phyloP scores from a whole-genome alignment of 495 filamentous ascomycete genomes.

The Schizothecium vesticola region DNA sequence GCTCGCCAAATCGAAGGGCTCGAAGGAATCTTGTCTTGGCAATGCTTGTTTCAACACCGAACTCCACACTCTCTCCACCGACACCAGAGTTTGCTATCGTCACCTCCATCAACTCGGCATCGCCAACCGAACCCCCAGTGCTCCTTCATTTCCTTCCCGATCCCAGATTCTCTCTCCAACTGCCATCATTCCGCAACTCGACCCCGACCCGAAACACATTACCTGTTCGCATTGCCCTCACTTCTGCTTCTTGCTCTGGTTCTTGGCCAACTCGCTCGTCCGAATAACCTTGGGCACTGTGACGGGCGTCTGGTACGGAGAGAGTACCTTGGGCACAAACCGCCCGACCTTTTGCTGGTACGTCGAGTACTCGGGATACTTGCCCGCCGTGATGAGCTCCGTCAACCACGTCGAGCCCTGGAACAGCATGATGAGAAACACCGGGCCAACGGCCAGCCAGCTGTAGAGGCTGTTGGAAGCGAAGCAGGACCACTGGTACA shows the following conservation, averaged over 20 bases:
- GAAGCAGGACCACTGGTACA: conserved; percentile 84
- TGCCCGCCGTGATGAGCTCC: conserved; percentile 68
- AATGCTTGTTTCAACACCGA: neutral
- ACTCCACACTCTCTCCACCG: neutral
- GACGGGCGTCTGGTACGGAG: conserved; percentile 30
- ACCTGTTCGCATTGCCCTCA: neutral
- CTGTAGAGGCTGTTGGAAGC: conserved; percentile 62
- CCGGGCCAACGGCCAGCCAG: conserved; percentile 71
- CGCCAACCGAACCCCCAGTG: neutral
- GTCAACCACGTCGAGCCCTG: conserved; percentile 84
- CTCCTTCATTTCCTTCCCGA: neutral
- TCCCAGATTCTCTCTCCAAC: neutral
- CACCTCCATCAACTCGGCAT: neutral
- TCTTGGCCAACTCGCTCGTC: conserved; percentile 43
- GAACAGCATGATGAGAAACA: conserved; percentile 72
- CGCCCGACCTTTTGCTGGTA: conserved; percentile 80
- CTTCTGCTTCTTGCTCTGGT: conserved; percentile 19
- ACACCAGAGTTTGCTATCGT: neutral
- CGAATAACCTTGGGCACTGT: conserved; percentile 37
- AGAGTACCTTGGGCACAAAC: conserved; percentile 62
- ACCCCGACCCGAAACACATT: neutral
- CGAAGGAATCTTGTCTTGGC: neutral
- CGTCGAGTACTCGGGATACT: conserved; percentile 82
- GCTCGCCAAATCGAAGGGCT: neutral
- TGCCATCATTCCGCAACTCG: neutral